Conservation (phyloP, 495 filamentous ascomycete species). For the Aspergillus ostianus region DNA sequence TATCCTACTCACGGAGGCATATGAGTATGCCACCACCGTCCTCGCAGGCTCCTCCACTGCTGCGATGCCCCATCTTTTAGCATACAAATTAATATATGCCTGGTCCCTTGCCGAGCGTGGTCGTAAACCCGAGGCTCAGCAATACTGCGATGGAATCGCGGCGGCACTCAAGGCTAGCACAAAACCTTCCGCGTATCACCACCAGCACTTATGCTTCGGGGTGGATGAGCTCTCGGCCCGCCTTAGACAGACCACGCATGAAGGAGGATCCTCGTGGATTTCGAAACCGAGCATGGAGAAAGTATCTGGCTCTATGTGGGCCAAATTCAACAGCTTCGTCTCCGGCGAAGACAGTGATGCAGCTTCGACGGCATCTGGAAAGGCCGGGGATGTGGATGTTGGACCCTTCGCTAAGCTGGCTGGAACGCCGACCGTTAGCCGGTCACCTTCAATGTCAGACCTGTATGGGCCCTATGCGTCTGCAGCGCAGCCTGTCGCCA, state of each 20-base stretch:
- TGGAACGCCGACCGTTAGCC: constrained; percentile 80
- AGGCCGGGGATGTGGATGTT: constrained; percentile 53
- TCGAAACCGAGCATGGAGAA: constrained; percentile 93
- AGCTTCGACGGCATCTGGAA: constrained; percentile 56
- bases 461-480: constrained; percentile 63
- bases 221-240: constrained; percentile 83
- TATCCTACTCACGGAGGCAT: constrained; percentile 85
- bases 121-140: constrained; percentile 74
- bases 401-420: constrained; percentile 82
- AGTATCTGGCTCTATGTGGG: constrained; percentile 83
- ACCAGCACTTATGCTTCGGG: constrained; percentile 65
- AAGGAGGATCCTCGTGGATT: constrained; percentile 72
- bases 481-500: constrained; percentile 35
- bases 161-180: constrained; percentile 79
- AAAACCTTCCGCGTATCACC: constrained; percentile 78
- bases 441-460: constrained; percentile 72
- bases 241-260: constrained; percentile 78
- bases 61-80: constrained; percentile 78
- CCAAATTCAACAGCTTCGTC: constrained; percentile 91
- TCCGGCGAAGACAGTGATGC: constrained; percentile 80
- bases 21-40: constrained; percentile 79
- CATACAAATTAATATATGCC: constrained; percentile 87
- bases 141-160: constrained; percentile 86
- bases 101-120: constrained; percentile 80
- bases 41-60: constrained; percentile 54